These are phyloP conservation scores for Leccinum fuscescens DNA, from an alignment of 1,284 basidiomycete species.

Conservation along the genomic window DNA sequence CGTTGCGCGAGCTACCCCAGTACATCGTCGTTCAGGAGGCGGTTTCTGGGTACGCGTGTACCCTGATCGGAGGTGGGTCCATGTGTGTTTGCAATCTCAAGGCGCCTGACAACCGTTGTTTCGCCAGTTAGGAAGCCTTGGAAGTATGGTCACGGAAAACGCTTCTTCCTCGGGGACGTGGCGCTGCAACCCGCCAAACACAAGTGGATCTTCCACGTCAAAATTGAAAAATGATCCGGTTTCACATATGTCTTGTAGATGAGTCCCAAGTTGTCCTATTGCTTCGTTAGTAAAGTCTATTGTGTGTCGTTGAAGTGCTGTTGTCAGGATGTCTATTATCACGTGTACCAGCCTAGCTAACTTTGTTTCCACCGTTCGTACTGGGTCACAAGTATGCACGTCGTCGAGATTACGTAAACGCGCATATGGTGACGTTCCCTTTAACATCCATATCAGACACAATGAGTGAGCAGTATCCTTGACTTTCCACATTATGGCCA, in stretches of 20 bases:
- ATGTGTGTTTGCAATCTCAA: neutral
- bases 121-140: constrained; percentile 25
- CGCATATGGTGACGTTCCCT: too few relatives aligned
- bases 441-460: too few relatives aligned
- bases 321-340: constrained; percentile 4
- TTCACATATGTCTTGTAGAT: neutral
- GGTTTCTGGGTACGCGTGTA: constrained; percentile 13
- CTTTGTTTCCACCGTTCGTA: too few relatives aligned
- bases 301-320: neutral
- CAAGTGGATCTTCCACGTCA: constrained; percentile 28
- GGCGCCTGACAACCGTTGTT: constrained; percentile 5
- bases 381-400: too few relatives aligned
- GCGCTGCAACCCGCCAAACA: constrained; percentile 23
- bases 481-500: too few relatives aligned
- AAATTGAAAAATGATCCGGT: constrained; percentile 4
- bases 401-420: too few relatives aligned
- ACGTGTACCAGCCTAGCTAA: constrained; percentile 27
- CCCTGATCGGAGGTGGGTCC: constrained; percentile 22
- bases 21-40: constrained; percentile 13
- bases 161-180: constrained; percentile 22
- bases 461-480: too few relatives aligned
- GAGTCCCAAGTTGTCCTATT: neutral
- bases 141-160: constrained; percentile 30
- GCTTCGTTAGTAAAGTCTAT: neutral
- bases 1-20: constrained; percentile 16